Base-by-base conservation (phyloP, 2,329 filamentous ascomycete genomes). In the Penicillium sp. region DNA sequence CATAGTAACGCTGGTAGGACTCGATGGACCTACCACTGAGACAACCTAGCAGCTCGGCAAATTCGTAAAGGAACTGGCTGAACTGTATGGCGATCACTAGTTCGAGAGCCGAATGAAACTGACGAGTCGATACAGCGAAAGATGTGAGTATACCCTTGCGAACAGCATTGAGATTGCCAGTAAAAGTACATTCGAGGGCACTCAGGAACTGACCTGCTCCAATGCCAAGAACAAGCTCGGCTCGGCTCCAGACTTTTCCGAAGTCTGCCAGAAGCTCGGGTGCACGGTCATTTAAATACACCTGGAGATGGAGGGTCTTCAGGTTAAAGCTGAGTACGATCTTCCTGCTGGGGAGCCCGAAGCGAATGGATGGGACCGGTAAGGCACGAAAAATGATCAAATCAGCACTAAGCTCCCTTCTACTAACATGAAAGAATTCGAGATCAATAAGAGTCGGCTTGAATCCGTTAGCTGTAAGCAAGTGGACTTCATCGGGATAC, bases 281-380 rank as follows among this genome's bases (percentile, higher is more conserved):
- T 6, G 65, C 52, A 45, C 57, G 59, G 7, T 63, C 51, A 29
- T 71, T 66, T 26, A 63, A 53, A 24, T 63, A 65, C 5, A 59
- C 67, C 41, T 65, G 63, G 10, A 69, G 47, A 8, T 50, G 56
- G 33, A 52, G 56, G 0, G 39, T 51, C 6, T 53, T 49, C 12
- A 59, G 56, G 43, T 71, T 63, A 34, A 67, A 68, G 1, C 65
- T 65, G 7, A 72, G 51, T 2, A 69, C 56, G 45, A 71, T 64
- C 44, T 61, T 57, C 6, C 58, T 59, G 10, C 51, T 51, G 31
- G 61, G 64, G n/a, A 47, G 42, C 3, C 56, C 43, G 16, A 38
- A 9, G 2, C 45, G 45, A 7, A 46, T 41, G 12, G 64, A 53
- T 1, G 62, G 54, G 13, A 70, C 56, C 7, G 67, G 67, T 28